phyloP scores from a whole-genome alignment of 768 basidiomycete species.

The Amanita subjunquillea region DNA sequence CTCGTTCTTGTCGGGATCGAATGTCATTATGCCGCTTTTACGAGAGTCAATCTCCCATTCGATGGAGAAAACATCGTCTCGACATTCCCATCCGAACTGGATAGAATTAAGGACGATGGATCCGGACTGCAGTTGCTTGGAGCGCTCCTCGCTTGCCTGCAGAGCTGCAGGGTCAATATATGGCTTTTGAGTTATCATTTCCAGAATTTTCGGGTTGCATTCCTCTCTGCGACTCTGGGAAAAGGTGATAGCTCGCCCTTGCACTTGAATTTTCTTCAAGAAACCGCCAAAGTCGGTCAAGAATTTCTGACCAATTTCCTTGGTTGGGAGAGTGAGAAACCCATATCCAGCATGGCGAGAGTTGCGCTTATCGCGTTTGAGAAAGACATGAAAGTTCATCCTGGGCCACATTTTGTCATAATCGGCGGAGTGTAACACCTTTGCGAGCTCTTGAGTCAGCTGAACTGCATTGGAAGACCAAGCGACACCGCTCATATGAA shows the following conservation, averaged over 20 bases:
- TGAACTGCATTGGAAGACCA: constrained; percentile 17
- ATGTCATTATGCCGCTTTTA: constrained; percentile 20
- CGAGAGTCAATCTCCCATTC: constrained; percentile 38
- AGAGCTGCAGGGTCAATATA: constrained; percentile 29
- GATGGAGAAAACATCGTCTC: constrained; percentile 45
- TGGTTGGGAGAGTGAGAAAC: constrained; percentile 35
- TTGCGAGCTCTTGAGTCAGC: constrained; percentile 28
- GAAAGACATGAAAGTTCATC: constrained; percentile 44
- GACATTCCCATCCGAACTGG: constrained; percentile 55
- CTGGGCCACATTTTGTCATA: constrained; percentile 22
- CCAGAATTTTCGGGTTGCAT: constrained; percentile 23
- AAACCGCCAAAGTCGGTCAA: constrained; percentile 29
- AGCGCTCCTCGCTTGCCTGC: constrained; percentile 22
- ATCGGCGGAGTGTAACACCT: constrained; percentile 31
- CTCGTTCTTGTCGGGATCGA: constrained; percentile 35
- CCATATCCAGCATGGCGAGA: constrained; percentile 31
- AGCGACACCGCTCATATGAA: constrained; percentile 29
- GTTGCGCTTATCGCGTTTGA: constrained; percentile 29
- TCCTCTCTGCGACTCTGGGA: constrained; percentile 14
- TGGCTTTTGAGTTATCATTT: constrained; percentile 25
- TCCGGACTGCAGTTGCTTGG: constrained; percentile 17
- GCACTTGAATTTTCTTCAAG: constrained; percentile 15
- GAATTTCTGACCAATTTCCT: constrained; percentile 28
- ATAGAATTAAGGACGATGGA: constrained; percentile 24
- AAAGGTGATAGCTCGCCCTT: constrained; percentile 23